Conservation (phyloP, 768 basidiomycete species). For the Leccinum disarticulatum region DNA sequence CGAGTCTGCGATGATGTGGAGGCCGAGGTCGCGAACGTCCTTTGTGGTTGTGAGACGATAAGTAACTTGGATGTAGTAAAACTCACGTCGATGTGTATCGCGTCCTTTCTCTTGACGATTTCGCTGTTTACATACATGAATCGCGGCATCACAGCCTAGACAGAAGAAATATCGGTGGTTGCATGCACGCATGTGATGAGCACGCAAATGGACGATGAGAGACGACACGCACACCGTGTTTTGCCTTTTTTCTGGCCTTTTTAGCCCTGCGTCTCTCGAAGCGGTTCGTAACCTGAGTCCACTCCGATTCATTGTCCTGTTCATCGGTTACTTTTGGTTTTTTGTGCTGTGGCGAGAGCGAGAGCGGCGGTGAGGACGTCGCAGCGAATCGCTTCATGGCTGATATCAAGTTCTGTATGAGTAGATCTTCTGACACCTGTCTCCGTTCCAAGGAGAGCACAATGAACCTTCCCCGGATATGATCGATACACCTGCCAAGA, state of each 20-base stretch:
- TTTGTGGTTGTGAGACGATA: constrained; percentile 29
- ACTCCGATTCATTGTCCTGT: constrained; percentile 39
- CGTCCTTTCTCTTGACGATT: constrained; percentile 68
- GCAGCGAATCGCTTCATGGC: constrained; percentile 31
- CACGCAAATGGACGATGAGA: not conserved
- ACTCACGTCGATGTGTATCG: constrained; percentile 80
- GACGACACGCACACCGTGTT: constrained; percentile 55
- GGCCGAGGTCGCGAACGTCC: constrained; percentile 85
- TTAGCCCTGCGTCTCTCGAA: constrained; percentile 73
- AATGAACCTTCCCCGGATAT: not conserved
- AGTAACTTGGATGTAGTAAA: not conserved
- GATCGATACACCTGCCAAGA: not conserved
- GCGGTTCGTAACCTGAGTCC: constrained; percentile 48
- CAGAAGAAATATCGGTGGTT: not conserved
- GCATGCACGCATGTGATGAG: not conserved
- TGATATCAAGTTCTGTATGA: too few species aligned
- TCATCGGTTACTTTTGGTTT: constrained; percentile 37
- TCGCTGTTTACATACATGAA: constrained; percentile 84
- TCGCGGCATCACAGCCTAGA: constrained; percentile 43
- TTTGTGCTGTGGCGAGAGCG: constrained; percentile 33
- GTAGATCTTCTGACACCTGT: too few species aligned
- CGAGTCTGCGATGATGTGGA: constrained; percentile 80
- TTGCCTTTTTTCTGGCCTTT: constrained; percentile 60
- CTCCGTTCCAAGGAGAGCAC: not conserved
- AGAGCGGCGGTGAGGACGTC: constrained; percentile 17